These are phyloP conservation scores for Melanopsichium pennsylvanicum DNA, from an alignment of 1,284 basidiomycete genomes.

Conservation along the genomic window DNA sequence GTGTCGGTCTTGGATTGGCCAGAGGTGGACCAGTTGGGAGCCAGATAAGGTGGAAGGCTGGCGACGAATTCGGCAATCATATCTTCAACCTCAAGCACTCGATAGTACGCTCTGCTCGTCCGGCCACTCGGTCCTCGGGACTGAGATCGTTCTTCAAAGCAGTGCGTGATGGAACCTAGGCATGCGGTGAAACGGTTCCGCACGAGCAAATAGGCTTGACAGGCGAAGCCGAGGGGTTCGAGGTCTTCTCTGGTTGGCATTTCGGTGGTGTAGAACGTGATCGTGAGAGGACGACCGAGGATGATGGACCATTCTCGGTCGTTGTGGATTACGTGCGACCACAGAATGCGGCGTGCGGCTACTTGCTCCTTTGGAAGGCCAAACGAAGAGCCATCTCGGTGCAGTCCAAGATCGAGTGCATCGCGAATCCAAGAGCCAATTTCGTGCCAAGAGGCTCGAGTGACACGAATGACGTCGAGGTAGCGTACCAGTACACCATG, in stretches of 20 bases:
- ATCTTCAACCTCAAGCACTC: constrained; percentile 44
- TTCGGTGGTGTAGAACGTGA: constrained; percentile 42
- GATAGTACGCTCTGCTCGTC: constrained; percentile 36
- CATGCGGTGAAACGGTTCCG: constrained; percentile 40
- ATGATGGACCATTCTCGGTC: constrained; percentile 50
- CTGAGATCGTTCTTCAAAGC: constrained; percentile 40
- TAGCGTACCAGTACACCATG: constrained; percentile 43
- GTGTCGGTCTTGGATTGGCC: constrained; percentile 38
- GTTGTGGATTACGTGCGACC: constrained; percentile 51
- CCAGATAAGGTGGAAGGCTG: constrained; percentile 40
- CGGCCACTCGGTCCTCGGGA: constrained; percentile 23
- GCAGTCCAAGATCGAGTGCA: constrained; percentile 40
- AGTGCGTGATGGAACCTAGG: constrained; percentile 43
- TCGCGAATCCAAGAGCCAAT: constrained; percentile 46
- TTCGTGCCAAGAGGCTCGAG: constrained; percentile 46
- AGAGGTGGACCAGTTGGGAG: constrained; percentile 30
- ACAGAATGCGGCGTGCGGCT: constrained; percentile 32
- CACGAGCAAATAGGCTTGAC: constrained; percentile 38
- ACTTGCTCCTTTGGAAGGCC: constrained; percentile 45
- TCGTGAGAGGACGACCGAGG: constrained; percentile 40
- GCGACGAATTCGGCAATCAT: constrained; percentile 46
- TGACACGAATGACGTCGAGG: constrained; percentile 43
- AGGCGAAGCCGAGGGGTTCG: constrained; percentile 43
- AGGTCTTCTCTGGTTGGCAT: constrained; percentile 45
- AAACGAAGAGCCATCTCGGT: constrained; percentile 43